Evolutionary conservation across 2,329 filamentous ascomycete species (phyloP).

Genomic region (Botrytis cinerea): DNA sequence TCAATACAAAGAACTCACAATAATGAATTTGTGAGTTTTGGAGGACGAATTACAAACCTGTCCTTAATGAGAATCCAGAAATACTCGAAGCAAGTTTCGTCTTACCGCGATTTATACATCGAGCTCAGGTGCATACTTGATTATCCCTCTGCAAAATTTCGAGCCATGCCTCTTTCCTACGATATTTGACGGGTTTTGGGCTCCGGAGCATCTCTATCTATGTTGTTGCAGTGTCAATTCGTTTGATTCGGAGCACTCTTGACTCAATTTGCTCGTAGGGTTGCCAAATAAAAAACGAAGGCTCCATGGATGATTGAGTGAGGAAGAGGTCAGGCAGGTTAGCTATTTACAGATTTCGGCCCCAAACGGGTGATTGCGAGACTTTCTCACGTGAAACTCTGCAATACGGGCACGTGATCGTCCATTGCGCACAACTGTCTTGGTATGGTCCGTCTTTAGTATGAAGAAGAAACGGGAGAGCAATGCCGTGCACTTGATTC

Average conservation of each 20-base stretch:
- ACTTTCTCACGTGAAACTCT: not conserved
- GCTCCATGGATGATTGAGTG: not conserved
- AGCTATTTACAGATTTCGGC: not conserved
- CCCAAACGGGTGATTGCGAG: not conserved
- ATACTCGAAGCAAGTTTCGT: not conserved
- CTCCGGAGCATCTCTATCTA: not conserved
- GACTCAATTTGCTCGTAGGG: not conserved
- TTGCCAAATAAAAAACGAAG: not conserved
- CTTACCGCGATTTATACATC: not conserved
- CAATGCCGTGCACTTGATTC: not conserved
- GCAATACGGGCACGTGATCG: not conserved
- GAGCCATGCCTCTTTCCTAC: not conserved
- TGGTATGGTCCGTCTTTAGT: not conserved
- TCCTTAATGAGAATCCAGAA: not conserved
- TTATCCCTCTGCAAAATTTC: not conserved
- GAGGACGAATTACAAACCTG: not conserved
- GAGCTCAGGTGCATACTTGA: not conserved
- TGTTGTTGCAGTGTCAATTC: not conserved
- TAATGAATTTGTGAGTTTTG: not conserved
- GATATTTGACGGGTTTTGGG: not conserved
- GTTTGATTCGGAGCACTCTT: not conserved
- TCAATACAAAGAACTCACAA: not conserved
- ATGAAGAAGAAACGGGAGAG: not conserved
- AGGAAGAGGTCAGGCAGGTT: not conserved
- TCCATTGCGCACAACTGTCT: not conserved